Percentiles rank a stretch among this genome's conserved stretches.
Conservation (phyloP, 2,329 filamentous ascomycete species). For the Fusarium incarnatum region DNA sequence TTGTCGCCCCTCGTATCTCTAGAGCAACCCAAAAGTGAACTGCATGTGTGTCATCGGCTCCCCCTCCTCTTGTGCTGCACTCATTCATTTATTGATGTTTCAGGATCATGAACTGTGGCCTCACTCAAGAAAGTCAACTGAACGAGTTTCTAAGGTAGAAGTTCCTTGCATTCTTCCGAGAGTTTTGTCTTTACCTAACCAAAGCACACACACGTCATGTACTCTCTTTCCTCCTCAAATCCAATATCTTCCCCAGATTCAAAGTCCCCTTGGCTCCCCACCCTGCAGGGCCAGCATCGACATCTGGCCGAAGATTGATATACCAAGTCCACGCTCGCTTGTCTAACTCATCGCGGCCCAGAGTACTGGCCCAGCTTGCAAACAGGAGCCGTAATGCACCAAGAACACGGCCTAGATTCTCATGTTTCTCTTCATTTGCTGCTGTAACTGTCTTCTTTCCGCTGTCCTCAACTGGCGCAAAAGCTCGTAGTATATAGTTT, state of each 20-base stretch:
- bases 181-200: background rate
- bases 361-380: slow-evolving; percentile 76
- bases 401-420: slow-evolving; percentile 76
- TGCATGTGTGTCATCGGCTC: background rate
- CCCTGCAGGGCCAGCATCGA: slow-evolving; percentile 77
- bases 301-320: slow-evolving; percentile 77
- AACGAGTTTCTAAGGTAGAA: background rate
- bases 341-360: slow-evolving; percentile 76
- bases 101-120: background rate
- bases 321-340: slow-evolving; percentile 86
- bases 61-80: background rate
- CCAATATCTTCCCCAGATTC: slow-evolving; percentile 73
- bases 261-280: slow-evolving; percentile 86
- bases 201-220: background rate
- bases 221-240: slow-evolving; percentile 57
- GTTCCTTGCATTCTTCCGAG: background rate
- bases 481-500: slow-evolving; percentile 69
- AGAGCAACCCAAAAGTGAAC: slow-evolving; percentile 3
- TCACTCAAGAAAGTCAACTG: background rate
- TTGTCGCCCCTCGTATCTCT: slow-evolving; percentile 8
- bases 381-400: slow-evolving; percentile 78
- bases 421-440: slow-evolving; percentile 70
- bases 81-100: background rate
- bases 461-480: slow-evolving; percentile 57
- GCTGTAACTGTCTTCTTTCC: slow-evolving; percentile 57